These are phyloP conservation scores for Vicia faba DNA, from an alignment of 306 rosid genomes.

Conservation along the genomic window DNA sequence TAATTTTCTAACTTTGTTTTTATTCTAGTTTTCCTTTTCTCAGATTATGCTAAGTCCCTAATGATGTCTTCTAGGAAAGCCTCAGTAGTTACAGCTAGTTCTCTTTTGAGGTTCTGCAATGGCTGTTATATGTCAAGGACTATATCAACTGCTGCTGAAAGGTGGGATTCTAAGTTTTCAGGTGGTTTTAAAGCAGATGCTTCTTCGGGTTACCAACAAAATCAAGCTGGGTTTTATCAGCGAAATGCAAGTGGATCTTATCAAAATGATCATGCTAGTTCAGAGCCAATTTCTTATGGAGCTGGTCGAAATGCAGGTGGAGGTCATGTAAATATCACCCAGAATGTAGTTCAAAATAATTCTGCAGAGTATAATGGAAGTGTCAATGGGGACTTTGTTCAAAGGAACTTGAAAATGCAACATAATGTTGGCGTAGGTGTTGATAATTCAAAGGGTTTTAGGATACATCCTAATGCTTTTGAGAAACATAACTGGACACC, in stretches of 20 bases:
- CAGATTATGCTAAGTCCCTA: conserved; percentile 15
- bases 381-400: conserved; percentile 10
- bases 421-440: conserved; percentile 28
- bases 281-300: not conserved
- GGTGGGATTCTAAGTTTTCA: conserved; percentile 38
- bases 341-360: conserved; percentile 10
- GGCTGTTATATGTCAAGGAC: conserved; percentile 38
- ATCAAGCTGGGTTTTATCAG: conserved; percentile 31
- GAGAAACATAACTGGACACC: conserved; percentile 36
- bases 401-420: conserved; percentile 23
- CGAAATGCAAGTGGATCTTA: conserved; percentile 19
- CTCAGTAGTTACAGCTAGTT: conserved; percentile 32
- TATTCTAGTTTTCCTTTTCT: not conserved
- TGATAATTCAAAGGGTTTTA: conserved; percentile 27
- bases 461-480: conserved; percentile 25
- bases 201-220: conserved; percentile 42
- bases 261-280: conserved; percentile 31
- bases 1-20: not conserved
- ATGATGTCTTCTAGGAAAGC: conserved; percentile 42
- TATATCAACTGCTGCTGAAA: conserved; percentile 49
- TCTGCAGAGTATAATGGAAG: conserved; percentile 15
- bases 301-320: not conserved
- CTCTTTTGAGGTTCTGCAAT: conserved; percentile 31
- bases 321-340: not conserved
- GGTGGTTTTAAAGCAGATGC: conserved; percentile 35